Percentiles rank a stretch among this genome's conserved stretches.
These are phyloP conservation scores for Phaeophleospora eucalypticola DNA, from an alignment of 2,329 filamentous ascomycete genomes.

Conservation along the genomic window DNA sequence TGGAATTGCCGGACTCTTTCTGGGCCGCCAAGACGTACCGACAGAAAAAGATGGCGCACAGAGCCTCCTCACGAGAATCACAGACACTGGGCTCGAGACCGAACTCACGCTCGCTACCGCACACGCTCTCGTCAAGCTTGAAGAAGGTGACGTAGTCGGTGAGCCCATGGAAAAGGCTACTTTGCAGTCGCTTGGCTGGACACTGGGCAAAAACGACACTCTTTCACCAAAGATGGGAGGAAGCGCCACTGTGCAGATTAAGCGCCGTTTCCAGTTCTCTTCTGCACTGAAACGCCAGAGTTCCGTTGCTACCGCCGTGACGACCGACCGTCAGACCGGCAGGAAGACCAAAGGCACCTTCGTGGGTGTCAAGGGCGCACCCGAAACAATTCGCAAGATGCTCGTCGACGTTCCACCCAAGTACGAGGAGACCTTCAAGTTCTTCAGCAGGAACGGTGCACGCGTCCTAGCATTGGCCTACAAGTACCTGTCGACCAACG, in stretches of 20 bases:
- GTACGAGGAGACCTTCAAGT: slow-evolving; percentile 98
- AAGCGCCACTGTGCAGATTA: slow-evolving; percentile 82
- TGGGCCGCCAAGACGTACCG: slow-evolving; percentile 63
- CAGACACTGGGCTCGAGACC: slow-evolving; percentile 70
- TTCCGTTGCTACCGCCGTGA: slow-evolving; percentile 78
- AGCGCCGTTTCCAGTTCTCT: slow-evolving; percentile 96
- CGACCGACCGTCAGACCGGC: slow-evolving; percentile 66
- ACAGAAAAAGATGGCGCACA: slow-evolving; percentile 75
- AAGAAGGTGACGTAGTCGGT: slow-evolving; percentile 94
- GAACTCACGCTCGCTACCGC: slow-evolving; percentile 91
- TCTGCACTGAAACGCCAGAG: slow-evolving; percentile 94
- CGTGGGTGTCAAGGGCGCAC: slow-evolving; percentile 92
- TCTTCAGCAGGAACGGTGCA: slow-evolving; percentile 93
- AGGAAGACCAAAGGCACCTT: slow-evolving; percentile 81
- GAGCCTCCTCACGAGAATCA: slow-evolving; percentile 68
- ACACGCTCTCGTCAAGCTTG: slow-evolving; percentile 90
- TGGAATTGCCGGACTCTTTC: slow-evolving; percentile 82
- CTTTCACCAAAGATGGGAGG: slow-evolving; percentile 64
- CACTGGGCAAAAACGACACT: slow-evolving; percentile 81
- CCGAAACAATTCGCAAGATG: slow-evolving; percentile 95
- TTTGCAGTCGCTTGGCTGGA: slow-evolving; percentile 83
- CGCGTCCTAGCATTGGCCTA: slow-evolving; percentile 91
- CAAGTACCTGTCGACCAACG: slow-evolving; percentile 79
- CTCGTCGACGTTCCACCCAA: slow-evolving; percentile 74
- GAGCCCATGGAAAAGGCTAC: slow-evolving; percentile 99